These are phyloP conservation scores for Citrus reticulata DNA, from an alignment of 345 rosid species.

Conservation along the genomic window DNA sequence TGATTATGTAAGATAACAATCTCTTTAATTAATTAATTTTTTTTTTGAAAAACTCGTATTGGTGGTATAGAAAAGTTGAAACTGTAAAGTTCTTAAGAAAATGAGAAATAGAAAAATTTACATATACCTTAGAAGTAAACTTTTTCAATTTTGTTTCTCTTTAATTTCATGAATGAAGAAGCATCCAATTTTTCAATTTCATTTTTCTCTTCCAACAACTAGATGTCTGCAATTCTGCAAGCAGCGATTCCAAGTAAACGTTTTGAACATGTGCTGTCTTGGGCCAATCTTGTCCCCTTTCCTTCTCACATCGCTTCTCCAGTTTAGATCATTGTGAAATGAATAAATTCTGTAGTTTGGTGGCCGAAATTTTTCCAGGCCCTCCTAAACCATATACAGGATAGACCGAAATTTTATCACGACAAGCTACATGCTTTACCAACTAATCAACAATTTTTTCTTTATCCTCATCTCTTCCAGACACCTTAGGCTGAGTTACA, in stretches of 20 bases:
- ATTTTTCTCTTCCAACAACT: too few species aligned
- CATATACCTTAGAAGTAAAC: too few species aligned
- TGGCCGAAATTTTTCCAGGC: background rate
- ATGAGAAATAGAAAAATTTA: too few species aligned
- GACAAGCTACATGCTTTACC: background rate
- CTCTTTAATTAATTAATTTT: too few species aligned
- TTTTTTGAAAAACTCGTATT: too few species aligned
- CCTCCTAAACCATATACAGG: constrained; percentile 2
- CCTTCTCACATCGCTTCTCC: constrained; percentile 6
- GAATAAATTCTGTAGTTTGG: background rate
- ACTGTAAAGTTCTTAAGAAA: too few species aligned
- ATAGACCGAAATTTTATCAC: background rate
- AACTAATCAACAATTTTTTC: background rate
- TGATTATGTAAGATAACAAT: too few species aligned
- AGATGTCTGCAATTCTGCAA: background rate
- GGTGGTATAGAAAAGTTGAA: too few species aligned
- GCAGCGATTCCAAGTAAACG: background rate
- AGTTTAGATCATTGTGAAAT: constrained; percentile 4
- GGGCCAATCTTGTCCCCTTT: constrained; percentile 9
- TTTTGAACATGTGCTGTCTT: constrained; percentile 14
- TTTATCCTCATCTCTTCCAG: constrained; percentile 1
- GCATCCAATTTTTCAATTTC: too few species aligned
- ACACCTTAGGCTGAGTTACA: constrained; percentile 5
- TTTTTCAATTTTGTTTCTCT: too few species aligned
- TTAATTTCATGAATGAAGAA: too few species aligned